These are phyloP conservation scores for Lenzites betulinus DNA, from an alignment of 768 basidiomycete genomes.

Conservation along the genomic window DNA sequence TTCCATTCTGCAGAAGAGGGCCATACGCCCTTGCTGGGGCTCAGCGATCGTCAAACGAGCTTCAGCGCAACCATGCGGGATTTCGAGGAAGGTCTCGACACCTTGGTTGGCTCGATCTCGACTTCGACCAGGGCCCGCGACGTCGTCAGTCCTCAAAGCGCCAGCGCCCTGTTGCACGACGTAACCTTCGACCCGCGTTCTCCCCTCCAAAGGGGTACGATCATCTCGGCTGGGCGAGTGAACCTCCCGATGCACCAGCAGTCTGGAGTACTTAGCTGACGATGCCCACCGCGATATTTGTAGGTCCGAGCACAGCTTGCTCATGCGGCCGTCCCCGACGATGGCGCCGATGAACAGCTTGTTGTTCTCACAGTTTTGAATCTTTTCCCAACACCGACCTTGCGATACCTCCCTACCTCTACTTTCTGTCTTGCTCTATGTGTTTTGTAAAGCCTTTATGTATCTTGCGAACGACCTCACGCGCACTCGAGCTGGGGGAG, in stretches of 20 bases:
- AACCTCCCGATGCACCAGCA: background rate
- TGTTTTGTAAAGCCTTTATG: background rate
- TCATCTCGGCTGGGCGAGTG: slow-evolving; percentile 13
- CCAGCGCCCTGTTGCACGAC: slow-evolving; percentile 5
- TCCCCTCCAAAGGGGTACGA: slow-evolving; percentile 14
- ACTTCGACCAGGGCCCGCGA: background rate
- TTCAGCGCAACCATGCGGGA: background rate
- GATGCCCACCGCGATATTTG: background rate
- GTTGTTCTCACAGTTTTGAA: slow-evolving; percentile 3
- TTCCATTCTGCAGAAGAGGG: background rate
- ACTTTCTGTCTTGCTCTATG: background rate
- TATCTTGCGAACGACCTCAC: background rate
- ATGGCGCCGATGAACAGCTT: slow-evolving; percentile 11
- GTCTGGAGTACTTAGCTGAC: background rate
- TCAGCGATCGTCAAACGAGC: background rate
- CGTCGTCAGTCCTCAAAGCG: background rate
- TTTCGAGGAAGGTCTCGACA: background rate
- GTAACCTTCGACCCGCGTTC: slow-evolving; percentile 19
- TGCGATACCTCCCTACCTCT: background rate
- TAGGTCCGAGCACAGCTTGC: background rate
- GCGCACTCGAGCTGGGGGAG: too few species aligned
- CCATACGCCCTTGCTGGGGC: slow-evolving; percentile 8
- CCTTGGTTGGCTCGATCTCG: background rate
- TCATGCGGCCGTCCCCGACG: slow-evolving; percentile 14
- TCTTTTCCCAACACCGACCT: background rate